These are phyloP conservation scores for Schizothecium vesticola DNA, from an alignment of 495 filamentous ascomycete species.

Conservation along the genomic window DNA sequence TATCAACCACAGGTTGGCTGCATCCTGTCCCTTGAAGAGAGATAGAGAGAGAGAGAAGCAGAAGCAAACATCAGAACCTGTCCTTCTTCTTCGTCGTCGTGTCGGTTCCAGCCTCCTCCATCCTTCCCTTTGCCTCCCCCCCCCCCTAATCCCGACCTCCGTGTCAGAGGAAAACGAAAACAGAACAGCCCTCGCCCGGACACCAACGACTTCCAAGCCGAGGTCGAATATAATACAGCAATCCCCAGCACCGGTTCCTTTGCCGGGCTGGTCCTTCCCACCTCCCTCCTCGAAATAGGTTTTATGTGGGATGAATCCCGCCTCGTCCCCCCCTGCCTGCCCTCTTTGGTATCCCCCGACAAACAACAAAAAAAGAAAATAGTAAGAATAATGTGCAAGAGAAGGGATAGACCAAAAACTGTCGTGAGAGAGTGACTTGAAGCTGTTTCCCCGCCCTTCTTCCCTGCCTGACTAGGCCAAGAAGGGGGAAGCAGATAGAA, in stretches of 20 bases:
- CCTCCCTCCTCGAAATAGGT: background rate
- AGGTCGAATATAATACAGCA: background rate
- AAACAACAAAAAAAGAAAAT: background rate
- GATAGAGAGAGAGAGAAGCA: background rate
- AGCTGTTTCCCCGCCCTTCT: background rate
- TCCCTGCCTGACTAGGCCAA: background rate
- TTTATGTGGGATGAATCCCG: background rate
- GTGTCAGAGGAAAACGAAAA: background rate
- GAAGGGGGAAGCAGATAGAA: background rate
- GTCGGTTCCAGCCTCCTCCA: background rate
- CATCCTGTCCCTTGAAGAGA: background rate
- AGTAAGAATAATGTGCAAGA: background rate
- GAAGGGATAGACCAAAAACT: conserved; percentile 10
- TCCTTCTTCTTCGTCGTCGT: background rate
- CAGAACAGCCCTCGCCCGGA: too few species aligned
- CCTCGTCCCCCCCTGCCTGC: background rate
- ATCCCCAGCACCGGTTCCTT: background rate
- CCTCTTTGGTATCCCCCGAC: background rate
- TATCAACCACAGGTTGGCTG: background rate
- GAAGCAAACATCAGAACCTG: background rate
- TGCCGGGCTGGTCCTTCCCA: background rate
- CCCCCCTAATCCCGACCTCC: background rate
- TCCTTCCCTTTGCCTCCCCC: background rate
- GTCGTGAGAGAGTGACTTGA: conserved; percentile 22
- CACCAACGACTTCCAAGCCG: background rate